Conservation (phyloP, 2,329 filamentous ascomycete species). For the Penicillium sp. region DNA sequence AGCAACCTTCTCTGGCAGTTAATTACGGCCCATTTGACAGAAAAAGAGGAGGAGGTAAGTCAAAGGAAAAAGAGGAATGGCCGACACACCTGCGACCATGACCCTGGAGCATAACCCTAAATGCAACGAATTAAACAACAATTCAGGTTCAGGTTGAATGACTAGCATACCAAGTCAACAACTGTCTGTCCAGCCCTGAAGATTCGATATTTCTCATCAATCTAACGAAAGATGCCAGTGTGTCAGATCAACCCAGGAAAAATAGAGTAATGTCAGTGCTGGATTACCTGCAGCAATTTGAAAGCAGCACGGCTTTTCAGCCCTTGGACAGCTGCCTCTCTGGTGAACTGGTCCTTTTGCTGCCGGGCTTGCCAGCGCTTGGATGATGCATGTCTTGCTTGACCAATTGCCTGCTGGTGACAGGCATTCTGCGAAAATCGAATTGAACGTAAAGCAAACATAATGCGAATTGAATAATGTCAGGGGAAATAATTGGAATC, state of each 20-base stretch:
- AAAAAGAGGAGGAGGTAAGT: neutral
- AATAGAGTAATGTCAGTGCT: neutral
- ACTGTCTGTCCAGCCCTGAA: conserved; percentile 82
- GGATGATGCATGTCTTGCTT: conserved; percentile 54
- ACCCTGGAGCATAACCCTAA: conserved; percentile 55
- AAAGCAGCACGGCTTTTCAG: conserved; percentile 91
- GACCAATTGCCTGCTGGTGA: neutral
- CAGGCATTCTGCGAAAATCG: neutral
- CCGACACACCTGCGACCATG: conserved; percentile 56
- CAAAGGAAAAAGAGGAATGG: neutral
- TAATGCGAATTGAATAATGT: conserved; percentile 3
- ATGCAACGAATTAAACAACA: conserved; percentile 2
- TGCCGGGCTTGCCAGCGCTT: conserved; percentile 83
- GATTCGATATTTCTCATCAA: conserved; percentile 76
- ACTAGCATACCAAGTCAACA: conserved; percentile 70
- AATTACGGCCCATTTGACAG: conserved; percentile 8
- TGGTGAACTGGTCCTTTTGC: conserved; percentile 67
- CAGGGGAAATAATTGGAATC: neutral
- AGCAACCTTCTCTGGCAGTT: conserved; percentile 63
- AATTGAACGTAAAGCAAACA: conserved; percentile 12
- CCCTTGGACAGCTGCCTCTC: conserved; percentile 72
- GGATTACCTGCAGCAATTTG: conserved; percentile 76
- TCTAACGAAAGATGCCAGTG: conserved; percentile 49
- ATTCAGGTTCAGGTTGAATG: neutral
- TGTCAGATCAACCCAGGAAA: conserved; percentile 2